Evolutionary conservation across 2,329 filamentous ascomycete genomes (phyloP), one percentile per base, ranked within the genome.

Genomic region (Monosporascus cannonballus): DNA sequence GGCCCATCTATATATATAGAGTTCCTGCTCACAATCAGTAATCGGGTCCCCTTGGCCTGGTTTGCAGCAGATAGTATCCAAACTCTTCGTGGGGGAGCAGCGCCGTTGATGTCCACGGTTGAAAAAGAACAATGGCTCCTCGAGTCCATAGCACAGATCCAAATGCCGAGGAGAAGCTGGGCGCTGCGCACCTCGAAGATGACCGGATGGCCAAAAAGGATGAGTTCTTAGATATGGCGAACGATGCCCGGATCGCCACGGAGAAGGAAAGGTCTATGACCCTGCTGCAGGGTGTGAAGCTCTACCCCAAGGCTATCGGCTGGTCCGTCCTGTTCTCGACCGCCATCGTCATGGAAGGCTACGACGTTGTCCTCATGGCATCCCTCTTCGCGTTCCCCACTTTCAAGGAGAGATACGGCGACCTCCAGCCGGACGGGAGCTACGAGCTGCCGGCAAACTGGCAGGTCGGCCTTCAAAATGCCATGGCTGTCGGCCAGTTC

Each of bases 241-340:
- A 30, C 38, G 73, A 75, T 27, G 74, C 73, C 24, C 71, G 69
- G 56, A 59, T 70, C 15, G 74, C 72, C 3, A 66, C 73, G n/a
- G 65, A 70, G 4, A 62, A 67, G 4, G 74, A 76, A 57, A 73
- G 71, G 47, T 49, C 66, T 11, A 75, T 76, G 73, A 69, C 65
- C 5, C 64, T 76, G 5, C 57, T 67, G 54, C 56, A 71, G 46
- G 72, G 73, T 8, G 52, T 75, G 54, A 70, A 67, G 55, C 67
- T 70, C 0, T 77, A 76, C 41, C 74, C 73, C 37, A 74, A 77
- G 44, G 53, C 51, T 38, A 54, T 56, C 6, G 20, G 37, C 14
- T 59, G 55, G 55, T 55, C 55, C 1, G 11, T 65, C 41, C 42
- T 64, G 25, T 57, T 66, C 27, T 64, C 61, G 2, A 54, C 58